Conservation (phyloP, 140 eudicot genomes). For the Senecio squalidus region DNA sequence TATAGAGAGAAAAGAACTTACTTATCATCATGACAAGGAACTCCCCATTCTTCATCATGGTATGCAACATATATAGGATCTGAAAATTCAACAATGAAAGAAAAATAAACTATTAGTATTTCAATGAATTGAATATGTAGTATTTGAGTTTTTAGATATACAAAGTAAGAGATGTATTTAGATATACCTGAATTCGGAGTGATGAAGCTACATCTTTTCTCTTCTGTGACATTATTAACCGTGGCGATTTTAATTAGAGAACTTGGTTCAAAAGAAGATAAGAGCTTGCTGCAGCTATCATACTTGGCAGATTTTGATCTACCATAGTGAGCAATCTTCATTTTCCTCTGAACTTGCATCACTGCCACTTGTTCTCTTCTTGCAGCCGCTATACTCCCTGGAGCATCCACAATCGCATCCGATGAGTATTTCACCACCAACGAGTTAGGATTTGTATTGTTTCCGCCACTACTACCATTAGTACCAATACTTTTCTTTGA, state of each 20-base stretch:
- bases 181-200: constrained; percentile 68
- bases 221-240: constrained; percentile 23
- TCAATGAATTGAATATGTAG: too few species aligned
- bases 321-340: constrained; percentile 86
- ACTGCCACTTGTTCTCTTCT: constrained; percentile 71
- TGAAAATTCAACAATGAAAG: constrained; percentile 7
- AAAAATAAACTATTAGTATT: background rate
- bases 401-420: constrained; percentile 50
- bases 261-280: constrained; percentile 6
- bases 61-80: constrained; percentile 80
- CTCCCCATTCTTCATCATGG: constrained; percentile 97
- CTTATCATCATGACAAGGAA: constrained; percentile 84
- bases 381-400: constrained; percentile 82
- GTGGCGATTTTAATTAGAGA: constrained; percentile 10
- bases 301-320: constrained; percentile 45
- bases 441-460: constrained; percentile 13
- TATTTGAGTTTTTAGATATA: background rate
- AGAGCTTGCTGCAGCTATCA: constrained; percentile 26
- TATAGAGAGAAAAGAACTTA: constrained; percentile 19
- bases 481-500: constrained; percentile 16
- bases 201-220: constrained; percentile 72
- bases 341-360: constrained; percentile 68
- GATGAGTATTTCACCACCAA: constrained; percentile 39
- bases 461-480: background rate
- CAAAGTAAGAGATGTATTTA: background rate